Evolutionary conservation across 2,329 filamentous ascomycete genomes (phyloP).

Genomic region (Rugonectria rugulosa): DNA sequence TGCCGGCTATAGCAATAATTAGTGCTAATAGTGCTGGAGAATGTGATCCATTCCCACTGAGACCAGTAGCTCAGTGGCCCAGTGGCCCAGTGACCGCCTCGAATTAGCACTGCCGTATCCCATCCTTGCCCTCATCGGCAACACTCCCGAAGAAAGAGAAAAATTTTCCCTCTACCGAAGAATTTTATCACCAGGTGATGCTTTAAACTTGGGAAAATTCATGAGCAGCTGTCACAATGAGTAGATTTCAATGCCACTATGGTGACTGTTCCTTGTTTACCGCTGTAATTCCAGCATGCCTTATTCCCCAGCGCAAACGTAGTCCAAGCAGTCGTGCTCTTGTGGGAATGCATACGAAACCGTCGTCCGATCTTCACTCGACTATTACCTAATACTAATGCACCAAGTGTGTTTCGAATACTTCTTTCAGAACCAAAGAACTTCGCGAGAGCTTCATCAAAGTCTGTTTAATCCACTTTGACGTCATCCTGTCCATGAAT

Average conservation of each 20-base stretch:
- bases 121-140: neutral
- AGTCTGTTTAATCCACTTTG: conserved; percentile 2
- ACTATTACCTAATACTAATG: conserved; percentile 19
- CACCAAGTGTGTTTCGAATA: conserved; percentile 11
- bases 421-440: conserved; percentile 17
- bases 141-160: neutral
- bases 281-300: no score
- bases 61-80: no score
- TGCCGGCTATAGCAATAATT: no score
- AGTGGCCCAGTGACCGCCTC: no score
- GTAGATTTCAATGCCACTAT: neutral
- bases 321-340: no score
- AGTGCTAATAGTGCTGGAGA: no score
- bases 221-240: neutral
- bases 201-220: conserved; percentile 1
- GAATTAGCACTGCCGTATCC: neutral
- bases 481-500: conserved; percentile 4
- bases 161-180: neutral
- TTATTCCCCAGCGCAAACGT: no score
- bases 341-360: conserved; percentile 13
- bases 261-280: neutral
- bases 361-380: conserved; percentile 12
- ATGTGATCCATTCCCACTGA: no score
- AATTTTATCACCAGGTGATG: neutral
- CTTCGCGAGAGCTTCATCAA: neutral